Evolutionary conservation across 176 grass and related monocot genomes (phyloP), one percentile per base, ranked within the genome.

Genomic region (Hordeum vulgare): DNA sequence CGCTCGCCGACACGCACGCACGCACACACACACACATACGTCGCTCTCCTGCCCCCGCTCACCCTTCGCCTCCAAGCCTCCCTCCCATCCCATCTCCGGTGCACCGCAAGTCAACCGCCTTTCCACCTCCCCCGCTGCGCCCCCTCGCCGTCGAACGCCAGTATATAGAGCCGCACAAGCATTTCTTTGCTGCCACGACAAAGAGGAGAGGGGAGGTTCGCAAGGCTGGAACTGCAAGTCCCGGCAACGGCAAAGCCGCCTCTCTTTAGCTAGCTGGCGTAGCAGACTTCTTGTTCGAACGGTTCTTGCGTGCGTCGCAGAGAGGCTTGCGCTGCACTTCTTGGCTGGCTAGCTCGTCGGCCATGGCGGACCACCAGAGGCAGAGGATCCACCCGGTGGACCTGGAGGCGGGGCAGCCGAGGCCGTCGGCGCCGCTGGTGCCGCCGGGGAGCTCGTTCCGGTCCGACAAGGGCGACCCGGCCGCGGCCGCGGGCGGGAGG

Each of bases 381-480:
- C 96, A 95, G 90, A 20, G 84, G 76, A 95, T 98, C 67, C 96
- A 98, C 80, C 93, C 96, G 13, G 89, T 83, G 7, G 93, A 98
- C 68, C 49, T 98, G 56, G 96, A 98, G 74, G 41, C 93, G 25
- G 89, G 86, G 3, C 49, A 53, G 10, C 74, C 74, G 1, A 78
- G 75, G 35, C 71, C 90, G 2, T 26, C 92, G 17, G 80, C 67
- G 11, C 92, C 95, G 56, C 90, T 93, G 17, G 87, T 93, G n/a
- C 77, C 90, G 17, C 78, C 82, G 0, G 37, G 53, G 3, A 78
- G 72, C 23, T 74, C 76, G 18, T 86, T 81, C 56, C 85, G 95
- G 2, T 90, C 95, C 0, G 85, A 98, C 64, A 95, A 95, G 78
- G 78, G 84, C 54, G 76, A 91, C 63, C 76, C 60, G 1, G 23